Evolutionary conservation across 2,329 filamentous ascomycete species (phyloP), one percentile per base, ranked within the genome.

Genomic region (Penicillium sp.): DNA sequence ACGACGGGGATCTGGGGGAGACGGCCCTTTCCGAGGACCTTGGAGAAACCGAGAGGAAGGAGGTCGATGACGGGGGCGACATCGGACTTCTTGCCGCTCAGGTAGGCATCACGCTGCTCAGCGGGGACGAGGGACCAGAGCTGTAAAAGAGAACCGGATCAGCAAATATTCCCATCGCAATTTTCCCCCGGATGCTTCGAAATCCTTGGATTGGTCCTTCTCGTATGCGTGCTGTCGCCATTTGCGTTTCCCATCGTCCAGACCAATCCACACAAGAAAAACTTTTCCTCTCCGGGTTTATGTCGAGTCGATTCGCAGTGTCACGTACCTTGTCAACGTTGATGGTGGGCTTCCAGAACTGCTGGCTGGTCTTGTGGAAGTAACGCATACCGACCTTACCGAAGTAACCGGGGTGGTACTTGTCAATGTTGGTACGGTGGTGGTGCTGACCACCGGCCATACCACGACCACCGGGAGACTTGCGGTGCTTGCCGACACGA

Each of bases 361-460:
- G 89, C 85, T 93, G 93, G 75, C 87, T 85, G 76, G 91, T 88
- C 82, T 94, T 92, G 86, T 97, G 93, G 90, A 96, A 97, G 83
- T 93, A 88, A 75, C 90, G 85, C 90, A 93, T 93, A 83, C 90
- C 89, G 71, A 93, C 90, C 84, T 97, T 96, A 82, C 91, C 91
- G 82, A 97, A 97, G 90, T 97, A 97, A 91, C 94, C 94, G 63
- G 93, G 92, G 77, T 96, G 91, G 88, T 93, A 92, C 82, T 93
- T 92, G 79, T 91, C 88, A 73, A 92, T 83, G 83, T 95, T 96
- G 75, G 91, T 96, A 69, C 91, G 82, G 87, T 95, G 91, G 84
- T 99, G 94, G 85, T 99, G 94, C 84, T 97, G 91, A 86, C 92
- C 93, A 95, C 94, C 93, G 79, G 94, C 94, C 82, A 90, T 90